These are phyloP conservation scores for Cyclocybe cylindracea DNA, from an alignment of 768 basidiomycete genomes.

Conservation along the genomic window DNA sequence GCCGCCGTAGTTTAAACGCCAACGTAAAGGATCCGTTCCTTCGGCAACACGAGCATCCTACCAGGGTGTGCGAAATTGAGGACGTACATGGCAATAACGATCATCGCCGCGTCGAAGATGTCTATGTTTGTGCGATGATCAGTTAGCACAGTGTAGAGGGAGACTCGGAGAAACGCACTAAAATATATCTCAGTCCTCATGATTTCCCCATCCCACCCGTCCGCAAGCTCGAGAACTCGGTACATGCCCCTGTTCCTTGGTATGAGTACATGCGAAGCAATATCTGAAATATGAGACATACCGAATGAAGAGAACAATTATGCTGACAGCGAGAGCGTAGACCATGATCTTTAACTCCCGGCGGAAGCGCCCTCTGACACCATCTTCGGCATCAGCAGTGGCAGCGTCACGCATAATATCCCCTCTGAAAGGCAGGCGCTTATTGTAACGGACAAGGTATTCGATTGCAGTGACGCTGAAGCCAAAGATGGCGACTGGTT, in stretches of 20 bases:
- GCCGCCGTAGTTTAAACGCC: no score
- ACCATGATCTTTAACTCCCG: slow-evolving; percentile 30
- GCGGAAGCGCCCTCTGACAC: slow-evolving; percentile 11
- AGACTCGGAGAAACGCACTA: slow-evolving; percentile 31
- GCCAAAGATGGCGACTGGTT: slow-evolving; percentile 37
- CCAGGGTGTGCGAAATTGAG: slow-evolving; percentile 50
- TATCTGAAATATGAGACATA: slow-evolving; percentile 15
- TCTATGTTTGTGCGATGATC: slow-evolving; percentile 27
- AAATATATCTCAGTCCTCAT: slow-evolving; percentile 50
- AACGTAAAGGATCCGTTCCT: neutral
- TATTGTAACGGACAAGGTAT: slow-evolving; percentile 41
- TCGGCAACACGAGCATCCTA: neutral
- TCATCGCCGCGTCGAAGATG: slow-evolving; percentile 48
- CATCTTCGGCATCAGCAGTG: neutral
- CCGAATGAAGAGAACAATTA: slow-evolving; percentile 53
- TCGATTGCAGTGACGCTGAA: slow-evolving; percentile 42
- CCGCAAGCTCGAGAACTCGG: slow-evolving; percentile 48
- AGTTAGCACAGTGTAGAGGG: neutral
- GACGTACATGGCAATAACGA: slow-evolving; percentile 44
- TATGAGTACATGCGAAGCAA: neutral
- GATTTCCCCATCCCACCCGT: slow-evolving; percentile 53
- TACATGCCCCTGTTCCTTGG: slow-evolving; percentile 40
- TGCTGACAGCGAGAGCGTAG: slow-evolving; percentile 34
- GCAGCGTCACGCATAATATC: neutral
- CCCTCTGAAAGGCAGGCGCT: slow-evolving; percentile 32